Evolutionary conservation across 2,329 filamentous ascomycete species (phyloP), one percentile per base, ranked within the genome.

Genomic region (Botrytis pseudocinerea): DNA sequence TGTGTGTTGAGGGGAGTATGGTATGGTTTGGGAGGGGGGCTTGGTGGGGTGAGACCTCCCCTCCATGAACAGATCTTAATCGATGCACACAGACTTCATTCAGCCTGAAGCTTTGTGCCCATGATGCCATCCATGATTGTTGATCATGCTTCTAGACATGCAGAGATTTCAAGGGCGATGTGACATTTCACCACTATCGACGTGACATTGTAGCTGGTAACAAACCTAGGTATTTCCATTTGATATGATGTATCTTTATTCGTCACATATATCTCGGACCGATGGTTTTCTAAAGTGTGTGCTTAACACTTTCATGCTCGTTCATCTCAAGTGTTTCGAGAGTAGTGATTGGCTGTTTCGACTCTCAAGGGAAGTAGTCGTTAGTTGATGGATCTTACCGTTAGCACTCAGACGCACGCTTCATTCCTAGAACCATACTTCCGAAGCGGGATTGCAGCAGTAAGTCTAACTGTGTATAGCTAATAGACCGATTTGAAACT

Each of bases 231-330:
- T 42, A n/a, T 40, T 57, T 68, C 32, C 25, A 57, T 46, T 70
- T 46, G 57, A 70, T 51, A 44, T 62, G 60, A 71, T 20, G 20
- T 54, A 35, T 40, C 46, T 65, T 71, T 38, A 60, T 57, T 66
- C 40, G 46, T 72, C 70, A 46, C 70, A 57, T 59, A 66, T 59
- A 68, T 57, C 62, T 72, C 70, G 70, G 70, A 72, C 70, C 70
- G 70, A 72, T 68, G 48, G 40, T 14, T 22, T 57, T 38, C 44
- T 32, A 44, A 62, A 60, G 38, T 32, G 48, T 62, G 69, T 14
- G 9, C 42, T 61, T 32, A 35, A 63, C 42, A 64, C 9, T 57
- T 25, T 72, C 35, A 42, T 14, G 2, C 51, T 35, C 40, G 28
- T 72, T 68, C 70, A 38, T 68, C 42, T 40, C 28, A 72, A 68